Conservation (phyloP, 768 basidiomycete genomes). For the Calocera cornea region DNA sequence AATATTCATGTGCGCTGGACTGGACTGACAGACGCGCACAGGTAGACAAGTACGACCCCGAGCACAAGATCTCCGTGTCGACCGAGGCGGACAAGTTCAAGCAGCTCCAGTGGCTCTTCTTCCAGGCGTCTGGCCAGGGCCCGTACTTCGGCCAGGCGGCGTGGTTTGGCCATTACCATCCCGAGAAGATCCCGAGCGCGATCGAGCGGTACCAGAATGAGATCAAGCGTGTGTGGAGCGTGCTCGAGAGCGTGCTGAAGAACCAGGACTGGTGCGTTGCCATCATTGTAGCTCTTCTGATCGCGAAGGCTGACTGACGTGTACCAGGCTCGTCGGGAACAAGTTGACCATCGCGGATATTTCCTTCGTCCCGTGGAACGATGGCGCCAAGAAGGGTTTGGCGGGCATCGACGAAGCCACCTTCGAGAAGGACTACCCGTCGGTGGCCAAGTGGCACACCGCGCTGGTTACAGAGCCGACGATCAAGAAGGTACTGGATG, state of each 20-base stretch:
- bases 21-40: not conserved
- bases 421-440: not conserved
- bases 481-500: not conserved
- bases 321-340: slow-evolving; percentile 9
- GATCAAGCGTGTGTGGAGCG: slow-evolving; percentile 14
- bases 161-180: slow-evolving; percentile 16
- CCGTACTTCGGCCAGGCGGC: slow-evolving; percentile 15
- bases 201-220: slow-evolving; percentile 15
- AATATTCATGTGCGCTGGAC: not conserved
- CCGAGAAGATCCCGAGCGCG: slow-evolving; percentile 11
- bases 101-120: slow-evolving; percentile 15
- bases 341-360: slow-evolving; percentile 17
- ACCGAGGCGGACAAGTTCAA: slow-evolving; percentile 10
- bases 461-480: not conserved
- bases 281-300: not conserved
- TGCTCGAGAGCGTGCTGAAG: slow-evolving; percentile 15
- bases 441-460: not conserved
- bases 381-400: not conserved
- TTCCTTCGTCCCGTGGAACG: slow-evolving; percentile 13
- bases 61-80: slow-evolving; percentile 12
- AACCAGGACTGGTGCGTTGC: slow-evolving; percentile 10
- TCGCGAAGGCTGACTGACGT: not conserved
- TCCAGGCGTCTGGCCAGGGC: slow-evolving; percentile 14
- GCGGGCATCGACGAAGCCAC: not conserved
- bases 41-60: slow-evolving; percentile 13